Base-by-base conservation (phyloP, 2,329 filamentous ascomycete species). In the Emericellopsis cladophorae region DNA sequence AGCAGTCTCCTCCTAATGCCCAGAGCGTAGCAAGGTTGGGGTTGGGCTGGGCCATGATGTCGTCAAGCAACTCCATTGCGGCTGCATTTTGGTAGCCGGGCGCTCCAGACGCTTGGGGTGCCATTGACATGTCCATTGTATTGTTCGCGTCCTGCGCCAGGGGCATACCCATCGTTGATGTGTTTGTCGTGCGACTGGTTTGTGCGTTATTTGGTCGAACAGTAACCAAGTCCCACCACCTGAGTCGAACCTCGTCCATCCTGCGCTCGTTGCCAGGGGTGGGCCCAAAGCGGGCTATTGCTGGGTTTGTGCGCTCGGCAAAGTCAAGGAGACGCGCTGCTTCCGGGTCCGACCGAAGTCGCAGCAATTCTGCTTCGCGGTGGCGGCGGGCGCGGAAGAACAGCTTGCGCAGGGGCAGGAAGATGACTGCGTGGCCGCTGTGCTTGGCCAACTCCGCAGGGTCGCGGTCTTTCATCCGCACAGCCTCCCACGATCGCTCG, bases 381-480 rank as follows among this genome's bases (percentile, higher is more conserved):
- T 76, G 68, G 43, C 61, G 66, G 33, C 61, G 64, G 1, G 73
- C 72, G 45, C 70, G 70, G 40, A 65, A 49, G 49, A 73, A 73
- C 1, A 79, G 60, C 46, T 68, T 74, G 37, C 67, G 66, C 37
- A 79, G 56, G 0, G 74, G 72, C 35, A 74, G 50, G 58, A 72
- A 72, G 3, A 76, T 66, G 1, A 67, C 65, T 9, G 64, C 58
- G 33, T 71, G 64, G 43, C 65, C 63, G 2, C 61, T 55, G 40
- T 66, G 64, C 47, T 61, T 66, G 24, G 67, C 58, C 24, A 68
- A 51, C 33, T 74, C 66, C 1, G 61, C 46, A 0, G 62, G 59
- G 35, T 68, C 55, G 14, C 54, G 53, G 11, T 60, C 56, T 35
- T 61, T 63, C 8, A 54, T 55, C 42, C 57, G 62, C 22, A 72